Percentiles rank a stretch among this genome's conserved stretches.
Evolutionary conservation across 2,329 filamentous ascomycete genomes (phyloP).

Genomic region (Seiridium cupressi): DNA sequence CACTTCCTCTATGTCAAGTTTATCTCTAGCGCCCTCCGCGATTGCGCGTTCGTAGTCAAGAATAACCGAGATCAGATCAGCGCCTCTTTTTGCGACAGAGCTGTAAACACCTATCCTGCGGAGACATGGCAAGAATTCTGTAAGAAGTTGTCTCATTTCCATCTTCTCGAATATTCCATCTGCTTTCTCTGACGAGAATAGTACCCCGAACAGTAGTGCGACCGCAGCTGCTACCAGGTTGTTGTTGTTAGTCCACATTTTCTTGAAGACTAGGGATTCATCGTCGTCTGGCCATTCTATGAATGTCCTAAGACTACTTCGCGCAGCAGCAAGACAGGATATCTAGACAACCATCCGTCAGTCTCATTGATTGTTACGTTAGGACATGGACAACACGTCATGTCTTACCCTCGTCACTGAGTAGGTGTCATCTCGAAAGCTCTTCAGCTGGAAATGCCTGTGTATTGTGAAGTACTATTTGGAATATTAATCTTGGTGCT

Average conservation of each 20-base stretch:
- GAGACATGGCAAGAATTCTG: not conserved
- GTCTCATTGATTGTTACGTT: too few species aligned
- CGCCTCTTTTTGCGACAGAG: not conserved
- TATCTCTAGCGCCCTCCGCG: not conserved
- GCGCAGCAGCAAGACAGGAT: not conserved
- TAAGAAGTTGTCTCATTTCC: constrained; percentile 2
- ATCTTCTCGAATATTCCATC: constrained; percentile 3
- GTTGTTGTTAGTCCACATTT: constrained; percentile 2
- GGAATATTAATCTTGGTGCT: not conserved
- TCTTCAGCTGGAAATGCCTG: not conserved
- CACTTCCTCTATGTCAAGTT: not conserved
- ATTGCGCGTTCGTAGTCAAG: constrained; percentile 1
- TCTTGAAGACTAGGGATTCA: not conserved
- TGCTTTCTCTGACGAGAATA: not conserved
- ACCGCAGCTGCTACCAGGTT: constrained; percentile 1
- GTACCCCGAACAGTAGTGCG: not conserved
- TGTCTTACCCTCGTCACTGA: not conserved
- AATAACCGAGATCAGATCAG: not conserved
- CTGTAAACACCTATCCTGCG: not conserved
- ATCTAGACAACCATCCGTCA: not conserved
- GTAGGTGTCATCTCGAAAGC: not conserved
- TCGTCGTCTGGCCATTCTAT: constrained; percentile 1
- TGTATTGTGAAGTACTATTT: not conserved
- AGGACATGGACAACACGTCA: too few species aligned
- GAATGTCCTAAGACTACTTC: constrained; percentile 1